Percentiles rank a stretch among this genome's conserved stretches.
phyloP scores from a whole-genome alignment of 2,329 filamentous ascomycete species.

The Neofusicoccum sp. region DNA sequence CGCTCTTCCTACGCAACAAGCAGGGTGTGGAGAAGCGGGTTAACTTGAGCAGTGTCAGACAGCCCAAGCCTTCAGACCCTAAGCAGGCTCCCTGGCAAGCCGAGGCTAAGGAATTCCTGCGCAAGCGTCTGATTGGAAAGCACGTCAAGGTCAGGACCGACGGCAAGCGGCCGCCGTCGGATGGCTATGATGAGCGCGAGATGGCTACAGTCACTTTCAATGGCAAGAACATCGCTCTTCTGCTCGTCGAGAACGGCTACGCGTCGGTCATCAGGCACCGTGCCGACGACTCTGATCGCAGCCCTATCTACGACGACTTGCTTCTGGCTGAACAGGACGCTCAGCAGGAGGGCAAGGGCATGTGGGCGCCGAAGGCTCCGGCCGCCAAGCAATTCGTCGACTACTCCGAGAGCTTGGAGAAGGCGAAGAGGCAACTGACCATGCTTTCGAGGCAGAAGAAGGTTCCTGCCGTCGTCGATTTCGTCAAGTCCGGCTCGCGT shows the following conservation, averaged over 20 bases:
- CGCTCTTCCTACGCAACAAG: slow-evolving; percentile 84
- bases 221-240: slow-evolving; percentile 82
- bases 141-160: slow-evolving; percentile 88
- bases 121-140: slow-evolving; percentile 94
- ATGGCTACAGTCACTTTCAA: slow-evolving; percentile 85
- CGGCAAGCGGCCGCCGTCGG: slow-evolving; percentile 84
- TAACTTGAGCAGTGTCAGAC: slow-evolving; percentile 88
- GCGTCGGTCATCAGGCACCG: slow-evolving; percentile 92
- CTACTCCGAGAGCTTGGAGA: slow-evolving; percentile 89
- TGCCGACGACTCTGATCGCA: slow-evolving; percentile 91
- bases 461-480: slow-evolving; percentile 91
- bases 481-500: slow-evolving; percentile 93
- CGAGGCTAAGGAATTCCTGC: slow-evolving; percentile 93
- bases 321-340: slow-evolving; percentile 78
- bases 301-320: slow-evolving; percentile 90
- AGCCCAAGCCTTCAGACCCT: slow-evolving; percentile 85
- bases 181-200: slow-evolving; percentile 92
- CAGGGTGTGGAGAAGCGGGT: slow-evolving; percentile 84
- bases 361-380: slow-evolving; percentile 90
- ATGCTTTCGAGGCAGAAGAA: slow-evolving; percentile 88
- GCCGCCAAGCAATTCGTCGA: slow-evolving; percentile 83
- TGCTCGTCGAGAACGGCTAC: slow-evolving; percentile 89
- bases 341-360: slow-evolving; percentile 86
- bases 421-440: slow-evolving; percentile 91
- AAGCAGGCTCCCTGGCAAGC: slow-evolving; percentile 86